Evolutionary conservation across 2,329 filamentous ascomycete genomes (phyloP).

Genomic region (Curvularia lunata): DNA sequence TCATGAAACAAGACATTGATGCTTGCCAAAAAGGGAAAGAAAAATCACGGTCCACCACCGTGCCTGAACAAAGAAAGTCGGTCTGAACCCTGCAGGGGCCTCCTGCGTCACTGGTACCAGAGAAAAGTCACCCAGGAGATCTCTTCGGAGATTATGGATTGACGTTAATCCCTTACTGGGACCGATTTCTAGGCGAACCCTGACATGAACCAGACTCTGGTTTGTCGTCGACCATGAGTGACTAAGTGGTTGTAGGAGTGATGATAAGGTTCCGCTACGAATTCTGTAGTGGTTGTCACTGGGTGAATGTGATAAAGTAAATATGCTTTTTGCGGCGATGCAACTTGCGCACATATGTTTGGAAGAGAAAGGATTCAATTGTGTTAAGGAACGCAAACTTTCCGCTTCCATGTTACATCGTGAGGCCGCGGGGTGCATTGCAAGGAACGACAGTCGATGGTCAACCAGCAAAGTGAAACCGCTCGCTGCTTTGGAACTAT

Average conservation of each 20-base stretch:
- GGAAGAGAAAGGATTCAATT: too few species aligned
- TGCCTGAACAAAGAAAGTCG: not conserved
- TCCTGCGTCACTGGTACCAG: not conserved
- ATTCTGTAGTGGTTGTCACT: too few species aligned
- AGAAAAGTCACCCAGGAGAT: not conserved
- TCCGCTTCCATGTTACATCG: slow-evolving; percentile 6
- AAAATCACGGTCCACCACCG: not conserved
- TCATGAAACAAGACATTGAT: not conserved
- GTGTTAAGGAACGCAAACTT: too few species aligned
- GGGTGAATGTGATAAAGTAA: too few species aligned
- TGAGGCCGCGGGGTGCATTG: slow-evolving; percentile 66
- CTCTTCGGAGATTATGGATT: not conserved
- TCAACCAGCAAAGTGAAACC: not conserved
- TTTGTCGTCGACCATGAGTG: too few species aligned
- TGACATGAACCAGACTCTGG: too few species aligned
- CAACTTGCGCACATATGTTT: too few species aligned
- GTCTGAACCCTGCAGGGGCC: not conserved
- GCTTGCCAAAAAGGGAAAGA: not conserved
- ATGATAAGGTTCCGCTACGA: too few species aligned
- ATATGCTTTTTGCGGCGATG: too few species aligned
- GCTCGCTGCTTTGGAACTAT: slow-evolving; percentile 4
- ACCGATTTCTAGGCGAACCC: not conserved
- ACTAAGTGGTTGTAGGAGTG: too few species aligned
- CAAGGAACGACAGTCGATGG: not conserved
- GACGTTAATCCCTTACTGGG: not conserved